Evolutionary conservation across 768 basidiomycete genomes (phyloP).

Genomic region (Gelatoporia subvermispora): DNA sequence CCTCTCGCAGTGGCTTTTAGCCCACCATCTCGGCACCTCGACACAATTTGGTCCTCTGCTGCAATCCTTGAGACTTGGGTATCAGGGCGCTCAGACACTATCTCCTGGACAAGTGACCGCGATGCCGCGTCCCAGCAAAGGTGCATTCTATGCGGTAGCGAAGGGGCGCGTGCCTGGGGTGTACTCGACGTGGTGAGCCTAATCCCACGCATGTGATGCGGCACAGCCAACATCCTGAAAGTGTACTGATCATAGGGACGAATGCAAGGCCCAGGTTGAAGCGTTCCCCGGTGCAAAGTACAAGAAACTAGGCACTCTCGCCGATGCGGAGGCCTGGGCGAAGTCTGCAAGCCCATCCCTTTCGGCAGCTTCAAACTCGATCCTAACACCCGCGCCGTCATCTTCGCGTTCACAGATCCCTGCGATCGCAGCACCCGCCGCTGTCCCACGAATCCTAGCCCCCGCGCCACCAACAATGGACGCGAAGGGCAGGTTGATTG

Average conservation of each 20-base stretch:
- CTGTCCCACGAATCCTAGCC: slow-evolving; percentile 1
- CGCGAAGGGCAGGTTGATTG: slow-evolving; percentile 38
- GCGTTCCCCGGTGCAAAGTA: slow-evolving; percentile 56
- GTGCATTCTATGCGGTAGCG: slow-evolving; percentile 66
- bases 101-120: too few species aligned
- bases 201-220: not conserved
- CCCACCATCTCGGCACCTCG: too few species aligned
- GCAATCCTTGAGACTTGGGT: too few species aligned
- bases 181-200: slow-evolving; percentile 61
- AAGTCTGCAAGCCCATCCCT: slow-evolving; percentile 1
- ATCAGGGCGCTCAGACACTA: too few species aligned
- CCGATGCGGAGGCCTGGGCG: slow-evolving; percentile 59
- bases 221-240: not conserved
- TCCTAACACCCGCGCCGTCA: slow-evolving; percentile 10
- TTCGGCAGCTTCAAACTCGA: not conserved
- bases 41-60: too few species aligned
- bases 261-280: slow-evolving; percentile 65
- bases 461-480: slow-evolving; percentile 9
- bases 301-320: slow-evolving; percentile 59
- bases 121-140: slow-evolving; percentile 37
- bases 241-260: slow-evolving; percentile 47
- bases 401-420: too few species aligned
- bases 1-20: too few species aligned
- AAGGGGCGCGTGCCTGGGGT: slow-evolving; percentile 62
- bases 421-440: not conserved